Percentiles rank a stretch among this genome's conserved stretches.
Evolutionary conservation across 2,329 filamentous ascomycete genomes (phyloP).

Genomic region (Onygena corvina): DNA sequence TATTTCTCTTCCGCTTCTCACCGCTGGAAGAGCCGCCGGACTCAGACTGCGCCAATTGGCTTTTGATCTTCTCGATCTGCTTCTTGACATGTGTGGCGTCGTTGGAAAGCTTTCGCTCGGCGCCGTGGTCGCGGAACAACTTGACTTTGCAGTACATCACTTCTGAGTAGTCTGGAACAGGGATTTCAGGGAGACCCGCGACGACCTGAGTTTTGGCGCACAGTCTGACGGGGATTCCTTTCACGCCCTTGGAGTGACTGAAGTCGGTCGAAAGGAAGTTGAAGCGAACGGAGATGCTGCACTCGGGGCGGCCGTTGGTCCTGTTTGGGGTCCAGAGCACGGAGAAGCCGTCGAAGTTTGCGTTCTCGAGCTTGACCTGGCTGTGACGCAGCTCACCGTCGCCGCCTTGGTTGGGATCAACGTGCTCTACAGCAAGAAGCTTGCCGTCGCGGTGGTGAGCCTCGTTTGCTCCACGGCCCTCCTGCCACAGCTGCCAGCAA

Average conservation of each 20-base stretch:
- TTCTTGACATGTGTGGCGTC: slow-evolving; percentile 93
- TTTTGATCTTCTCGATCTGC: slow-evolving; percentile 88
- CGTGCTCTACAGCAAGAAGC: slow-evolving; percentile 83
- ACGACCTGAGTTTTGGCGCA: slow-evolving; percentile 73
- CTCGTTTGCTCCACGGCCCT: slow-evolving; percentile 88
- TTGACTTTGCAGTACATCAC: slow-evolving; percentile 95
- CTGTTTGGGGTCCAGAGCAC: slow-evolving; percentile 72
- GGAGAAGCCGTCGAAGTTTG: slow-evolving; percentile 88
- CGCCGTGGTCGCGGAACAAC: slow-evolving; percentile 89
- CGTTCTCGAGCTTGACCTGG: slow-evolving; percentile 60
- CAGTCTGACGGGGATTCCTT: slow-evolving; percentile 85
- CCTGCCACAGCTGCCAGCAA: slow-evolving; percentile 92
- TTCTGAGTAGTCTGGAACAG: slow-evolving; percentile 10
- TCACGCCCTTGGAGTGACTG: slow-evolving; percentile 96
- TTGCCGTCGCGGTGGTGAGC: slow-evolving; percentile 87
- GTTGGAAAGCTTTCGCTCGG: slow-evolving; percentile 87
- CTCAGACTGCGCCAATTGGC: slow-evolving; percentile 71
- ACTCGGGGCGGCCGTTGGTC: slow-evolving; percentile 54
- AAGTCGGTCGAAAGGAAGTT: slow-evolving; percentile 98
- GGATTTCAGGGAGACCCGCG: slow-evolving; percentile 1
- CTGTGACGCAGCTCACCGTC: slow-evolving; percentile 48
- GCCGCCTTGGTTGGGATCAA: slow-evolving; percentile 49
- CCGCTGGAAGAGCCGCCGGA: slow-evolving; percentile 42
- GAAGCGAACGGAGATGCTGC: slow-evolving; percentile 82
- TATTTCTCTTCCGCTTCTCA: slow-evolving; percentile 50